phyloP scores from a whole-genome alignment of 2,329 filamentous ascomycete species.

The Davidsoniella virescens region DNA sequence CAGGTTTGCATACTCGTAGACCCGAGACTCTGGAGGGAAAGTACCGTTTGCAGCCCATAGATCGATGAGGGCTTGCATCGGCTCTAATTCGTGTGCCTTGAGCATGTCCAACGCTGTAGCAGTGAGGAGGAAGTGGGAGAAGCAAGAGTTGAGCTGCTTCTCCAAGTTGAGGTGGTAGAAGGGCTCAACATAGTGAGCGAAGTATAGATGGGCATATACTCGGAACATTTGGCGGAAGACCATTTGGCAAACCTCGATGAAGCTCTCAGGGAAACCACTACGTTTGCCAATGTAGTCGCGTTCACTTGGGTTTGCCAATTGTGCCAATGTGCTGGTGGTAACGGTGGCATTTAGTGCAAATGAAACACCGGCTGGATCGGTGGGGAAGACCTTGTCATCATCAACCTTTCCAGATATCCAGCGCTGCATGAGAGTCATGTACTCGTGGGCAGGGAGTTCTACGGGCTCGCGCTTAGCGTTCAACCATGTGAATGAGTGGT shows the following conservation, averaged over 20 bases:
- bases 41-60: conserved; percentile 81
- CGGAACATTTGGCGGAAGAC: conserved; percentile 98
- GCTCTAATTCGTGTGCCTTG: conserved; percentile 78
- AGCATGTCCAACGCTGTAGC: conserved; percentile 71
- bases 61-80: conserved; percentile 88
- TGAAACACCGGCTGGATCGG: conserved; percentile 56
- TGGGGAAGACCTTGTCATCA: conserved; percentile 79
- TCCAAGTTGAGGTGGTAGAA: conserved; percentile 71
- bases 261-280: conserved; percentile 81
- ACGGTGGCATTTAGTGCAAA: conserved; percentile 46
- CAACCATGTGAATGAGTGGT: conserved; percentile 92
- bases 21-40: conserved; percentile 60
- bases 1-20: conserved; percentile 48
- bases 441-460: conserved; percentile 81
- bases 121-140: conserved; percentile 69
- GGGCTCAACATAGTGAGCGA: conserved; percentile 77
- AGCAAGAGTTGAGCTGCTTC: conserved; percentile 74
- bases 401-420: conserved; percentile 96
- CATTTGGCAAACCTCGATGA: conserved; percentile 76
- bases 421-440: conserved; percentile 89
- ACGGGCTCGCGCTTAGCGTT: conserved; percentile 76
- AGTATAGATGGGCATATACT: conserved; percentile 94
- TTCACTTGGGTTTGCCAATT: conserved; percentile 44
- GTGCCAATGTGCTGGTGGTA: conserved; percentile 41
- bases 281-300: conserved; percentile 75